Percentiles rank a stretch among this genome's conserved stretches.
These are phyloP conservation scores for Rhodotorula paludigena DNA, from an alignment of 768 basidiomycete genomes.

Conservation along the genomic window DNA sequence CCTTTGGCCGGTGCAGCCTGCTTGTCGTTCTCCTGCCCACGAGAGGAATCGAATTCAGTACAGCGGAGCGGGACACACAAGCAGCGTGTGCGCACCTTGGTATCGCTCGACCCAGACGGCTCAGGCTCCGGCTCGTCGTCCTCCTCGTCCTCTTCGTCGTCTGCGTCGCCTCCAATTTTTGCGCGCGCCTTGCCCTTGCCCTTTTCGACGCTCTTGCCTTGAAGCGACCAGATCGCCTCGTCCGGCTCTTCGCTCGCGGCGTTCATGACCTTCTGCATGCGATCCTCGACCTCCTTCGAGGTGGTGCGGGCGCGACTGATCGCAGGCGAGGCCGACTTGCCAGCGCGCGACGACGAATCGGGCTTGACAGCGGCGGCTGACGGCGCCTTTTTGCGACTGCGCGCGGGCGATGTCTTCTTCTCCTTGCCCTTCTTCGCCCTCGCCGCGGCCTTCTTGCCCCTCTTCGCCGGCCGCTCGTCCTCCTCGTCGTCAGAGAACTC, in stretches of 20 bases:
- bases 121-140: not conserved
- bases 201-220: not conserved
- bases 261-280: not conserved
- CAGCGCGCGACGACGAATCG: not conserved
- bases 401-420: not conserved
- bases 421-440: not conserved
- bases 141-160: slow-evolving; percentile 11
- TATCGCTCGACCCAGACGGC: not conserved
- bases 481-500: not conserved
- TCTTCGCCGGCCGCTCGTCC: not conserved
- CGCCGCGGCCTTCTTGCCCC: not conserved
- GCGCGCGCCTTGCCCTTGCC: not conserved
- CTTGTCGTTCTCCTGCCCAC: slow-evolving; percentile 21
- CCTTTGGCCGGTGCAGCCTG: too few species aligned
- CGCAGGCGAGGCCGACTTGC: not conserved
- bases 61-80: not conserved
- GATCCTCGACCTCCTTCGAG: not conserved
- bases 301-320: not conserved
- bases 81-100: slow-evolving; percentile 2
- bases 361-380: not conserved
- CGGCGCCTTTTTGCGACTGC: too few species aligned
- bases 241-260: not conserved
- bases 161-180: not conserved
- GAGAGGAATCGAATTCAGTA: too few species aligned
- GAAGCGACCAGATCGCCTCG: not conserved